These are phyloP conservation scores for Ramichloridium luteum DNA, from an alignment of 2,329 filamentous ascomycete genomes.

Conservation along the genomic window DNA sequence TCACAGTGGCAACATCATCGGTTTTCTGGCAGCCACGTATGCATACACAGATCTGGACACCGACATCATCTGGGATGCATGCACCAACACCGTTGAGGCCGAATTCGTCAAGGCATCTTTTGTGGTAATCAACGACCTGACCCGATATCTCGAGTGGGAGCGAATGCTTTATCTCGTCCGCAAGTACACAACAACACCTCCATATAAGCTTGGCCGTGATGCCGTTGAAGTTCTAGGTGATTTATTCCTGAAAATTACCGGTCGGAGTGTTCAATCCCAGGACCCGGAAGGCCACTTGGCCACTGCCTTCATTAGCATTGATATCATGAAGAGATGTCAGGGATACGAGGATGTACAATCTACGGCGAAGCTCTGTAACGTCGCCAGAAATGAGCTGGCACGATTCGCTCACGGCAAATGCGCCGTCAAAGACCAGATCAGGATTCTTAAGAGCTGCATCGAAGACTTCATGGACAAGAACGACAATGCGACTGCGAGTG, in stretches of 20 bases:
- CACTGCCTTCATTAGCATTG: constrained; percentile 17
- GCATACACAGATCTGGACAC: constrained; percentile 61
- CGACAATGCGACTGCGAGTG: constrained; percentile 14
- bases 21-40: constrained; percentile 70
- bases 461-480: constrained; percentile 10
- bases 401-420: constrained; percentile 9
- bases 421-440: constrained; percentile 14
- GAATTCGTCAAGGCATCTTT: constrained; percentile 72
- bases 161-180: constrained; percentile 54
- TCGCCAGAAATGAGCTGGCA: constrained; percentile 11
- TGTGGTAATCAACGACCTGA: constrained; percentile 46
- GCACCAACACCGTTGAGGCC: constrained; percentile 70
- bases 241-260: constrained; percentile 9
- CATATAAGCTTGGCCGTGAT: constrained; percentile 14
- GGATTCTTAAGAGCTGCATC: constrained; percentile 15
- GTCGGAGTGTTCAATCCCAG: constrained; percentile 3
- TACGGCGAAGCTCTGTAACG: constrained; percentile 9
- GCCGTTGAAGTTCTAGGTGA: constrained; percentile 14
- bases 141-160: constrained; percentile 30
- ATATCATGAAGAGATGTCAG: constrained; percentile 15
- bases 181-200: constrained; percentile 47
- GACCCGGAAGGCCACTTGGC: constrained; percentile 8
- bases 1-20: constrained; percentile 70
- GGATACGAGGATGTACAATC: constrained; percentile 4
- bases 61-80: constrained; percentile 72